phyloP scores from a whole-genome alignment of 352 stramenopile genomes.

The Phytophthora pisi region DNA sequence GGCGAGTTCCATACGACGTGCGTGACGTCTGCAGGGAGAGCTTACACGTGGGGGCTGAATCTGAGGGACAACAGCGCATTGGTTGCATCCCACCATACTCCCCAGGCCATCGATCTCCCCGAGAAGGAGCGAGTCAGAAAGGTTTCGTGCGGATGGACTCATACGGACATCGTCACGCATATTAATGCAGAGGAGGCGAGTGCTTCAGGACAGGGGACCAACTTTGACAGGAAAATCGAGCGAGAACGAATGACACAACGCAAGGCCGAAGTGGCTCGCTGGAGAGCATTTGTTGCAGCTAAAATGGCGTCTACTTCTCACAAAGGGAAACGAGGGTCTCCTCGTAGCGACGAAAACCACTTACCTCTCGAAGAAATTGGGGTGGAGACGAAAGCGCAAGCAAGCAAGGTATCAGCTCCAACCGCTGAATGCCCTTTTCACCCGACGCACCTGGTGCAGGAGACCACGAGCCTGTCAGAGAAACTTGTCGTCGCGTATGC shows the following conservation, averaged over 20 bases:
- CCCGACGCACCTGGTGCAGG: not conserved
- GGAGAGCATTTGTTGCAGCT: slow-evolving; percentile 26
- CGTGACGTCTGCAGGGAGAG: slow-evolving; percentile 47
- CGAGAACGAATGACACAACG: slow-evolving; percentile 31
- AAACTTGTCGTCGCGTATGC: slow-evolving; percentile 15
- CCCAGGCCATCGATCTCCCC: slow-evolving; percentile 37
- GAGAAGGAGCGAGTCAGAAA: slow-evolving; percentile 46
- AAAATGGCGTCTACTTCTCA: slow-evolving; percentile 3
- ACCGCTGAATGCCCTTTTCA: not conserved
- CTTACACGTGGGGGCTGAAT: slow-evolving; percentile 71
- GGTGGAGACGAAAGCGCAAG: not conserved
- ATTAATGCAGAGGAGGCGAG: slow-evolving; percentile 21
- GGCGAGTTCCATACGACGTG: slow-evolving; percentile 80
- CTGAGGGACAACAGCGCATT: slow-evolving; percentile 49
- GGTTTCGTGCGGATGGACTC: slow-evolving; percentile 68
- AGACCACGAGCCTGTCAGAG: slow-evolving; percentile 1
- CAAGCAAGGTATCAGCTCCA: slow-evolving; percentile 1
- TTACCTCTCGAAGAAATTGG: not conserved
- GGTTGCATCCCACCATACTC: slow-evolving; percentile 43
- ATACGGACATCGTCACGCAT: slow-evolving; percentile 70
- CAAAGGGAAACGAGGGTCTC: not conserved
- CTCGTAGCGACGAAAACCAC: not conserved
- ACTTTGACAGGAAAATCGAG: slow-evolving; percentile 39
- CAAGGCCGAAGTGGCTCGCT: slow-evolving; percentile 31
- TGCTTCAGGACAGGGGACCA: slow-evolving; percentile 27